phyloP scores from a whole-genome alignment of 345 rosid species.

The Populus davidiana region DNA sequence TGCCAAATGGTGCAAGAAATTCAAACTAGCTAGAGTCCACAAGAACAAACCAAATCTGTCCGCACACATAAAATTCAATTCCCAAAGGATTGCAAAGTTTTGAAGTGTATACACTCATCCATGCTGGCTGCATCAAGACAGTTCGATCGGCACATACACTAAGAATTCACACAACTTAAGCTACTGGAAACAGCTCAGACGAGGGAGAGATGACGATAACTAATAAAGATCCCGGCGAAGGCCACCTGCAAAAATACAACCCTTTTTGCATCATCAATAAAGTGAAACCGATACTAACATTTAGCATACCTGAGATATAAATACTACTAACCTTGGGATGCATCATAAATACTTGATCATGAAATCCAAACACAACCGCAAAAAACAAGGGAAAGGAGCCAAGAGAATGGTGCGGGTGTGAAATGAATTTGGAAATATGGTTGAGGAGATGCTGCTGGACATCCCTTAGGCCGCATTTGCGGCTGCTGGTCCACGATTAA shows the following conservation, averaged over 20 bases:
- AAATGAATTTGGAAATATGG: no score
- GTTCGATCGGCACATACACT: neutral
- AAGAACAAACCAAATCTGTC: neutral
- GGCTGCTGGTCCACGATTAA: neutral
- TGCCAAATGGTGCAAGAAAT: neutral
- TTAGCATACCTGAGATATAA: neutral
- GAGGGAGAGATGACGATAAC: neutral
- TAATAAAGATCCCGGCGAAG: neutral
- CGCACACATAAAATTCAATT: neutral
- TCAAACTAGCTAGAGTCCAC: neutral
- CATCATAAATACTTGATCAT: no score
- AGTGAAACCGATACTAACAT: neutral
- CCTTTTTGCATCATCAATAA: neutral
- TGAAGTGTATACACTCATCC: neutral
- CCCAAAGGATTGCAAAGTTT: neutral
- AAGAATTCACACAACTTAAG: neutral
- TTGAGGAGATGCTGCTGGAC: no score
- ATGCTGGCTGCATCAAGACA: neutral
- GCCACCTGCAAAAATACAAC: neutral
- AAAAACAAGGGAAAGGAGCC: no score
- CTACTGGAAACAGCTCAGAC: neutral
- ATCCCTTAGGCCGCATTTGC: conserved; percentile 71
- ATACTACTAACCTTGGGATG: no score
- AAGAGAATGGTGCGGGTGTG: no score
- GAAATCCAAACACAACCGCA: no score